Evolutionary conservation across 2,329 filamentous ascomycete genomes (phyloP), one percentile per base, ranked within the genome.

Genomic region (Aspergillus sp.): DNA sequence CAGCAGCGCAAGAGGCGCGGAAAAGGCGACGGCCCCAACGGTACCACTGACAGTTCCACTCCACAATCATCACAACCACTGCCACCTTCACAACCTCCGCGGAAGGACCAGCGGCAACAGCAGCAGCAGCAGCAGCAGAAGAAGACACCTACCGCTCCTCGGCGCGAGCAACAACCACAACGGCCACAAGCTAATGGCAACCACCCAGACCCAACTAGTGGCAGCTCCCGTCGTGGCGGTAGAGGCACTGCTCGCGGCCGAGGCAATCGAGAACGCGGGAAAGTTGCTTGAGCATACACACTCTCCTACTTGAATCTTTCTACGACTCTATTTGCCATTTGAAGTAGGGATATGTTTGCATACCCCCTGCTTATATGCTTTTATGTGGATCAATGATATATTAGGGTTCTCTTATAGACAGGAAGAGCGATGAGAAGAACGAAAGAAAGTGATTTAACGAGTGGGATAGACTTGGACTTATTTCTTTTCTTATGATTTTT

Each of bases 181-280:
- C 57, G 53, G 12, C n/a, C 43, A 19, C 21, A 36, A 13, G 32
- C 58, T 2, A 60, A 59, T 17, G 64, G 65, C 23, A 65, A 62
- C 21, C 64, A 63, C 53, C 9, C 55, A 21, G 49, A 62, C 39
- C n/a, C 49, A 8, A 43, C 52, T 6, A 48, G 56, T 21, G 62
- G 56, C 30, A 63, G 62, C 56, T 23, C 64, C 25, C 67, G 70
- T 36, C 71, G 71, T n/a, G 67, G 71, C 23, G 66, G 67, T 53
- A 32, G 63, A 48, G 61, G 62, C 21, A 41, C 39, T 32, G 39
- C 60, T 51, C 63, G 55, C 19, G 39, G 51, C 28, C 59, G 60
- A 38, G 69, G 68, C 4, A 70, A 62, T 15, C 25, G 19, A 55
- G 53, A 50, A 30, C 47, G 47, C 25, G 47, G 41, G 2, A 45